A percentile compares a stretch with the other conserved stretches of the same genome.
phyloP scores from a whole-genome alignment of 768 basidiomycete genomes.

The Leccinum pellstonianum region DNA sequence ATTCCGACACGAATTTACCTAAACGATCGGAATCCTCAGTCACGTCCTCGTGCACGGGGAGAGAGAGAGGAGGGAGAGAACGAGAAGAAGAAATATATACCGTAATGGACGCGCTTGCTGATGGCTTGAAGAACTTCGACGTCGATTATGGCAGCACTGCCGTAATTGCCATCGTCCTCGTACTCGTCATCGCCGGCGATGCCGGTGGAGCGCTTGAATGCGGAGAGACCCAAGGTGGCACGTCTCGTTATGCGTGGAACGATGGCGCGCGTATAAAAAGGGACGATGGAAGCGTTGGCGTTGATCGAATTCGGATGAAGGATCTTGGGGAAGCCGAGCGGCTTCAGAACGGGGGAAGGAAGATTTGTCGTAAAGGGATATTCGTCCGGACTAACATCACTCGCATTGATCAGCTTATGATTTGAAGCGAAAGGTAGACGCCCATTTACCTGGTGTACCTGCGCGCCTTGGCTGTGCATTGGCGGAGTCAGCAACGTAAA shows the following conservation, averaged over 20 bases:
- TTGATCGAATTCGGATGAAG: slow-evolving; percentile 81
- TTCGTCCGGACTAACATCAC: slow-evolving; percentile 83
- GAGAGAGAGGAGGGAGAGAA: slow-evolving; percentile 14
- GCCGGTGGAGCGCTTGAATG: slow-evolving; percentile 63
- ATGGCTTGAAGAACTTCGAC: slow-evolving; percentile 98
- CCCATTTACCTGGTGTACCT: slow-evolving; percentile 81
- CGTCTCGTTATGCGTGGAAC: slow-evolving; percentile 84
- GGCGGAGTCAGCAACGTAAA: background rate
- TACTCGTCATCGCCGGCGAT: slow-evolving; percentile 65
- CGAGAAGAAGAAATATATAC: slow-evolving; percentile 42
- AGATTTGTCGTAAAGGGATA: slow-evolving; percentile 89
- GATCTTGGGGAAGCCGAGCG: slow-evolving; percentile 71
- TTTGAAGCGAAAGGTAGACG: background rate
- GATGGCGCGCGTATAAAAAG: slow-evolving; percentile 86
- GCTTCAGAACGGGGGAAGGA: slow-evolving; percentile 76
- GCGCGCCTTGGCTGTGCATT: slow-evolving; percentile 77
- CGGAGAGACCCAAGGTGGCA: slow-evolving; percentile 65
- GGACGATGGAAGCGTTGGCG: slow-evolving; percentile 81
- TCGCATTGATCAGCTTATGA: background rate
- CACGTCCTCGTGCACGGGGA: background rate
- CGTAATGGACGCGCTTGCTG: slow-evolving; percentile 97
- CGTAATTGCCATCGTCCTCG: slow-evolving; percentile 97
- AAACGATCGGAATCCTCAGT: slow-evolving; percentile 7
- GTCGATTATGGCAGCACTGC: slow-evolving; percentile 91
- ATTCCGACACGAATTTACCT: slow-evolving; percentile 99